A percentile compares a stretch with the other conserved stretches of the same genome.
Evolutionary conservation across 2,329 filamentous ascomycete genomes (phyloP).

Genomic region (Fusarium marasasianum): DNA sequence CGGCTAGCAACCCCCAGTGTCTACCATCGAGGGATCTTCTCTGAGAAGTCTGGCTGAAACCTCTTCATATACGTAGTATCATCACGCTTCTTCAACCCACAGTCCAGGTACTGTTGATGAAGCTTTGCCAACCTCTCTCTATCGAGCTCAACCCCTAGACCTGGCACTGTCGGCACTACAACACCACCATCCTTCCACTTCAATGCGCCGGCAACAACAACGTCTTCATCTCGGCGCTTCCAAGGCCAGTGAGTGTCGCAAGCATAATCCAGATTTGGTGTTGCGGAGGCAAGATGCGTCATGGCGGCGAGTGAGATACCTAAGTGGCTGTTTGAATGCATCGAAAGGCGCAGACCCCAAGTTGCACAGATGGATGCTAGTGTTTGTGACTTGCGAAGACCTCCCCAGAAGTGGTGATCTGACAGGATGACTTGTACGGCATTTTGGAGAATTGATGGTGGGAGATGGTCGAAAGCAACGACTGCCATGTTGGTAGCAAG

Average conservation of each 20-base stretch:
- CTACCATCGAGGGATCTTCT: conserved; percentile 48
- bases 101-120: conserved; percentile 51
- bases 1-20: rapidly evolving
- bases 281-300: conserved; percentile 54
- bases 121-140: conserved; percentile 47
- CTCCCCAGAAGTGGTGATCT: conserved; percentile 57
- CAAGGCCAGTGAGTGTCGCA: conserved; percentile 58
- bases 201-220: conserved; percentile 50
- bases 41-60: conserved; percentile 48
- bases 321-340: conserved; percentile 56
- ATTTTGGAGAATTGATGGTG: conserved; percentile 49
- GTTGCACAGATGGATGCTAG: conserved; percentile 51
- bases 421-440: conserved; percentile 54
- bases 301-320: conserved; percentile 55
- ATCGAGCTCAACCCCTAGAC: conserved; percentile 52
- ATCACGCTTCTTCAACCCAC: conserved; percentile 49
- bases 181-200: conserved; percentile 51
- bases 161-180: conserved; percentile 47
- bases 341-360: conserved; percentile 53
- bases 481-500: conserved; percentile 56
- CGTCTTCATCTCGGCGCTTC: conserved; percentile 55
- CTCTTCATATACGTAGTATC: conserved; percentile 51
- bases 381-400: conserved; percentile 52
- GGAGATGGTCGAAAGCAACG: conserved; percentile 52
- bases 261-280: conserved; percentile 53